These are phyloP conservation scores for Balakata baccata DNA, from an alignment of 345 rosid genomes.

Conservation along the genomic window DNA sequence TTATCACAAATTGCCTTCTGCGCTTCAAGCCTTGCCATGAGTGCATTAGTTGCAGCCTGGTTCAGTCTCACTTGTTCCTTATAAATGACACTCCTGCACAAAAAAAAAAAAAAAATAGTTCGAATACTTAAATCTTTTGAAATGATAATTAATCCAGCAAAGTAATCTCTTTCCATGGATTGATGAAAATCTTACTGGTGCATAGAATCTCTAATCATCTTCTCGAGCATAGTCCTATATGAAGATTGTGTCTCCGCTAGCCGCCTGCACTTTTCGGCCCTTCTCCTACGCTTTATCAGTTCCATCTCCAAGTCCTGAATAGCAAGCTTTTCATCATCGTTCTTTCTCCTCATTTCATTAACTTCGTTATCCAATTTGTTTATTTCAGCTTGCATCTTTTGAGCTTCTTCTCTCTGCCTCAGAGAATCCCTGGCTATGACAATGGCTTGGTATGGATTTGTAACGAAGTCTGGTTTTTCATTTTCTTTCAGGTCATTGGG, in stretches of 20 bases:
- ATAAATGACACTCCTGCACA: constrained; percentile 78
- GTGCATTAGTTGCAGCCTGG: constrained; percentile 78
- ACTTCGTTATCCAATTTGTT: constrained; percentile 62
- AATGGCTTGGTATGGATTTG: constrained; percentile 76
- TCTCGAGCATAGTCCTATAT: constrained; percentile 70
- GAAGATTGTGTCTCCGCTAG: constrained; percentile 93
- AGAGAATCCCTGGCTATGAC: constrained; percentile 78
- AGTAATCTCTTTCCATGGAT: not conserved
- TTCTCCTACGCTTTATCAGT: constrained; percentile 71
- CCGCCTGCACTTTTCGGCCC: constrained; percentile 91
- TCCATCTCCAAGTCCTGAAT: constrained; percentile 78
- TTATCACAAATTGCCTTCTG: constrained; percentile 87
- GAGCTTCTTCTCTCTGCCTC: constrained; percentile 67
- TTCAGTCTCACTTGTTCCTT: constrained; percentile 91
- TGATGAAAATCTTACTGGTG: constrained; percentile 66
- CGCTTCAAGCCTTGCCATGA: constrained; percentile 89
- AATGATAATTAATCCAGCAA: not conserved
- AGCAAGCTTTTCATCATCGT: constrained; percentile 55
- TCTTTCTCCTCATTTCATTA: constrained; percentile 50
- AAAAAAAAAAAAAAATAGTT: not conserved
- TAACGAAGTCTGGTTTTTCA: constrained; percentile 51
- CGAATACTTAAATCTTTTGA: not conserved
- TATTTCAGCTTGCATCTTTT: constrained; percentile 55
- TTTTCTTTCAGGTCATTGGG: constrained; percentile 58
- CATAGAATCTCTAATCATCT: constrained; percentile 97